A percentile compares a stretch with the other conserved stretches of the same genome.
phyloP scores from a whole-genome alignment of 2,329 filamentous ascomycete genomes.

The Aspergillus aculeatinus region DNA sequence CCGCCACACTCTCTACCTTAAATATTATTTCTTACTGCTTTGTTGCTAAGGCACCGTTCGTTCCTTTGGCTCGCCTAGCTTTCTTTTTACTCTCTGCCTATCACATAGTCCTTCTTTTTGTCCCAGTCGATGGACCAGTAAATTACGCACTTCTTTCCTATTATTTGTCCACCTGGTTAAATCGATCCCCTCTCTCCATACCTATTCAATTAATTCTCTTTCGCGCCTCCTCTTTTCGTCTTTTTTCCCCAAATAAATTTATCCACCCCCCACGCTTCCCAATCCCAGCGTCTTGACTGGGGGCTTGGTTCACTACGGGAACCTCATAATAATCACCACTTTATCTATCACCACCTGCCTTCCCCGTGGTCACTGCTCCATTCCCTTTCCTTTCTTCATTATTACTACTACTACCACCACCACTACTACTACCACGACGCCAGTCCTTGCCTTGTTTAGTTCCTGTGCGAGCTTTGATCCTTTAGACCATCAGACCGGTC shows the following conservation, averaged over 20 bases:
- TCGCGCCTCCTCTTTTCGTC: constrained; percentile 1
- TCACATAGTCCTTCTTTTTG: constrained; percentile 13
- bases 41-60: constrained; percentile 22
- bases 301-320: constrained; percentile 7
- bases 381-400: neutral
- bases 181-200: neutral
- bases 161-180: constrained; percentile 8
- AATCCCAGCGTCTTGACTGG: constrained; percentile 9
- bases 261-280: constrained; percentile 7
- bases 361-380: constrained; percentile 7
- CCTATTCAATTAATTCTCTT: neutral
- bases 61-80: constrained; percentile 19
- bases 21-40: constrained; percentile 14
- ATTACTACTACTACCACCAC: no score
- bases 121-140: constrained; percentile 8
- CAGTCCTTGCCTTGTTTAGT: constrained; percentile 13
- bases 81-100: constrained; percentile 20
- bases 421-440: neutral
- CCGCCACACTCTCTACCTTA: constrained; percentile 5
- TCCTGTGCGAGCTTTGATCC: constrained; percentile 9
- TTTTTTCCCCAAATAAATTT: constrained; percentile 6
- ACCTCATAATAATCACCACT: neutral
- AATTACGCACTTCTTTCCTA: constrained; percentile 13
- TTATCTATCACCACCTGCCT: constrained; percentile 4
- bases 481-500: neutral